phyloP scores from a whole-genome alignment of 495 filamentous ascomycete species.

The Neurospora sp. region DNA sequence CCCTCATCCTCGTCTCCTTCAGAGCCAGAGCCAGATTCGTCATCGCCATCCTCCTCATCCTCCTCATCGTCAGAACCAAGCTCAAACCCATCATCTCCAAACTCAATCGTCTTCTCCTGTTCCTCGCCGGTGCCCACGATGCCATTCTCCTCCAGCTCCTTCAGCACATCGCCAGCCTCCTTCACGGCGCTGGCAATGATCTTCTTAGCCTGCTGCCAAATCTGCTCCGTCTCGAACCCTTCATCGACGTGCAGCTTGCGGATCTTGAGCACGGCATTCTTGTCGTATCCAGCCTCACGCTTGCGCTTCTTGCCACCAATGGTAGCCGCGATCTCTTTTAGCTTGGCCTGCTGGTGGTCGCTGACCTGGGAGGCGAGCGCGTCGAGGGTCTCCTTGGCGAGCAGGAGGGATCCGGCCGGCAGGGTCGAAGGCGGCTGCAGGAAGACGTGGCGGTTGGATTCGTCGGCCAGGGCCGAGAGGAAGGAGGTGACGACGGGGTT shows the following conservation, averaged over 20 bases:
- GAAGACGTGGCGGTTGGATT: conserved; percentile 49
- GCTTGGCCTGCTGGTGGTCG: conserved; percentile 50
- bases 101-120: conserved; percentile 23
- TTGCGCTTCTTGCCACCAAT: conserved; percentile 54
- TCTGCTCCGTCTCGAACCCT: conserved; percentile 78
- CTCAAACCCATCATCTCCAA: conserved; percentile 41
- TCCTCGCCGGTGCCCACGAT: conserved; percentile 17
- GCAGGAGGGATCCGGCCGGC: conserved; percentile 50
- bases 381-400: conserved; percentile 70
- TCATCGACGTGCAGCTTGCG: conserved; percentile 66
- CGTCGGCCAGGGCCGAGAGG: conserved; percentile 34
- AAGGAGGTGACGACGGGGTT: conserved; percentile 32
- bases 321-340: conserved; percentile 26
- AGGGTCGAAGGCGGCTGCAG: conserved; percentile 56
- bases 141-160: conserved; percentile 32
- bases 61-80: conserved; percentile 25
- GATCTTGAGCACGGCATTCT: conserved; percentile 48
- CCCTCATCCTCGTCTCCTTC: conserved; percentile 22
- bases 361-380: conserved; percentile 60
- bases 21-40: conserved; percentile 5
- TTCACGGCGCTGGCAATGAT: conserved; percentile 49
- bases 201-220: conserved; percentile 87
- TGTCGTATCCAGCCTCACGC: conserved; percentile 29
- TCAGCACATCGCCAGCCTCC: conserved; percentile 38
- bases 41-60: conserved; percentile 12